Evolutionary conservation across 2,329 filamentous ascomycete species (phyloP).

Genomic region (Mollisiaceae sp.): DNA sequence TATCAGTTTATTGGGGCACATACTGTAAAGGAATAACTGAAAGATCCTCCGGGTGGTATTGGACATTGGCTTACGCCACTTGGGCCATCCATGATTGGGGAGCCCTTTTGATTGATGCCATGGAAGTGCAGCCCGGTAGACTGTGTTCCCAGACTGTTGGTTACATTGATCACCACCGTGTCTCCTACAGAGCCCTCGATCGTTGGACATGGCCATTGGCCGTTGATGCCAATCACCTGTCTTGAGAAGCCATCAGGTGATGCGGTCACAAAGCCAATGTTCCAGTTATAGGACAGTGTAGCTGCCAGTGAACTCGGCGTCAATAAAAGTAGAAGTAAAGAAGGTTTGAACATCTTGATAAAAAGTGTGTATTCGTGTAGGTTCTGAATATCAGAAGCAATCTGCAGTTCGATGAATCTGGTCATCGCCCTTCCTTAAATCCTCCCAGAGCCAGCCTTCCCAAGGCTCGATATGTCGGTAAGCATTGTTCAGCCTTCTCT

Average conservation of each 20-base stretch:
- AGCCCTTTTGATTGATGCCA: slow-evolving; percentile 60
- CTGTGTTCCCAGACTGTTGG: slow-evolving; percentile 56
- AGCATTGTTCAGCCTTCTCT: slow-evolving; percentile 2
- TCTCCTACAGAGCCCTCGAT: slow-evolving; percentile 58
- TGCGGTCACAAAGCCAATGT: slow-evolving; percentile 48
- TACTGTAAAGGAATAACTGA: slow-evolving; percentile 45
- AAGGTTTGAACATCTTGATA: background rate
- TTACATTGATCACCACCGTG: slow-evolving; percentile 54
- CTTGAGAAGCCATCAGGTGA: slow-evolving; percentile 48
- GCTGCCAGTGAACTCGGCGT: background rate
- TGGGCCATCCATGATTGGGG: slow-evolving; percentile 63
- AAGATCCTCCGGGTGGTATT: slow-evolving; percentile 38
- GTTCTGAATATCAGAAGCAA: background rate
- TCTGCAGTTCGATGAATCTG: background rate
- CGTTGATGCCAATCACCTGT: slow-evolving; percentile 63
- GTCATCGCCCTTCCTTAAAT: background rate
- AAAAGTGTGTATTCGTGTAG: background rate
- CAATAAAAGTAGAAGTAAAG: background rate
- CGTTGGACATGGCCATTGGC: slow-evolving; percentile 60
- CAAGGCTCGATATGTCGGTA: background rate
- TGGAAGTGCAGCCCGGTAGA: slow-evolving; percentile 62
- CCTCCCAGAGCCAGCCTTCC: background rate
- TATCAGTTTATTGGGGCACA: background rate
- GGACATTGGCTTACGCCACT: slow-evolving; percentile 49
- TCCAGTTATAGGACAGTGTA: slow-evolving; percentile 41